Base-by-base conservation (phyloP, 306 rosid species). In the Phaseolus lunatus region DNA sequence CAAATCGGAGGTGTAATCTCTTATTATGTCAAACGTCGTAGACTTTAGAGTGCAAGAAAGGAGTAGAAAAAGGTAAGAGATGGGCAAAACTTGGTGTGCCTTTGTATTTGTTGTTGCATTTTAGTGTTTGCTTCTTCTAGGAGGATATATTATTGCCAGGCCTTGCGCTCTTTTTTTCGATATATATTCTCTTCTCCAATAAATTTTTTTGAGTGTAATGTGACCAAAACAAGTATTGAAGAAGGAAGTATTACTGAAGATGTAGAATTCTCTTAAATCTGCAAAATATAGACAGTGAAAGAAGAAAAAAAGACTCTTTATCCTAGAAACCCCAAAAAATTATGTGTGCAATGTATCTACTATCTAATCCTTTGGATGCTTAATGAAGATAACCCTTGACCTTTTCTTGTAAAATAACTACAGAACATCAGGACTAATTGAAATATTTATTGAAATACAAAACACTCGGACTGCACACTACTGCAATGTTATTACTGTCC, bases 21-120 rank as follows among this genome's bases (percentile, higher is more conserved):
- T 57, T 57, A 57, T 11, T 57, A 7, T 24, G n/a, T 57, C 20
- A 26, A 48, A 39, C 23, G 19, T 39, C 15, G 2, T 31, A 48
- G 9, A 48, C 53, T 48, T 48, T 48, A 56, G 67, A 73, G 29
- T 26, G 58, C 39, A 58, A 7, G 57, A 47, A 58, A 58, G 14
- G 45, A 65, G 45, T 73, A 14, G 11, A 37, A 37, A 54, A 57
- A 43, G 19, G 69, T 0, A 73, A 41, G 52, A 43, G 57, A 73
- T 54, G 16, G 41, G 19, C 26, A 5, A 10, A 41, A 39, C 19
- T 19, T 53, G 59, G 24, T 16, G 31, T 54, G 5, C 18, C 33
- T 31, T 31, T 5, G 35, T 31, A 31, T 31, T 31, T 5, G 35
- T 50, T 18, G 57, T 50, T 50, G n/a, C n/a, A n/a, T 9, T 54